phyloP scores from a whole-genome alignment of 169 alveolate species.

The Eimeria praecox region DNA sequence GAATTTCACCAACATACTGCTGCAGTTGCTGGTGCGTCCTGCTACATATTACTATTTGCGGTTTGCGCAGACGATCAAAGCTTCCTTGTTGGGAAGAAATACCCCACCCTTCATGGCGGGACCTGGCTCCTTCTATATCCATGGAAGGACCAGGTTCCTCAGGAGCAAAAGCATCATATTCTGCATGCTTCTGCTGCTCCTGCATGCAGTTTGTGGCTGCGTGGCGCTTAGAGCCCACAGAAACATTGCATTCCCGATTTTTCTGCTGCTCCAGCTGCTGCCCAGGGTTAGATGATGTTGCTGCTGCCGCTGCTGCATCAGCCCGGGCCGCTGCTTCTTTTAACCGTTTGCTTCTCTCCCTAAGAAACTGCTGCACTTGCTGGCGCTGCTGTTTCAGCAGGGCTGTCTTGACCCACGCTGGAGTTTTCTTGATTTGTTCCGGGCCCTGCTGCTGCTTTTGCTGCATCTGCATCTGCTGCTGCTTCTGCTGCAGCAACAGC shows the following conservation, averaged over 20 bases:
- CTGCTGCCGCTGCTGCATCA: conserved; percentile 16
- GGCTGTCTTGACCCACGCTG: conserved; percentile 51
- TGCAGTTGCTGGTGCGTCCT: conserved; percentile 87
- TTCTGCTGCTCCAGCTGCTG: conserved; percentile 44
- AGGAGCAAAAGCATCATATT: conserved; percentile 49
- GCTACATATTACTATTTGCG: conserved; percentile 86
- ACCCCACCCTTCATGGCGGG: neutral
- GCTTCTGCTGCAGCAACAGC: conserved; percentile 51
- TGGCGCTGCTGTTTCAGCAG: conserved; percentile 55
- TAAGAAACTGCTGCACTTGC: conserved; percentile 15
- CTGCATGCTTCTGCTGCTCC: conserved; percentile 54
- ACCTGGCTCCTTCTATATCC: neutral
- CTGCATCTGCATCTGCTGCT: conserved; percentile 17
- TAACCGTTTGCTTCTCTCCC: conserved; percentile 31
- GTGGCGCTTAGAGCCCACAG: conserved; percentile 37
- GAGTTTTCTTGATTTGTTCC: neutral
- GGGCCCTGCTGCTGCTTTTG: neutral
- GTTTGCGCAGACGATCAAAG: conserved; percentile 12
- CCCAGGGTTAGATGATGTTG: conserved; percentile 1
- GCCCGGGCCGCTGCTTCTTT: conserved; percentile 13
- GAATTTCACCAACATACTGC: conserved; percentile 85
- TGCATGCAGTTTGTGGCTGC: neutral
- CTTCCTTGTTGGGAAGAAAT: neutral
- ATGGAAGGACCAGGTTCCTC: conserved; percentile 24
- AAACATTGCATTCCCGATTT: neutral